Percentiles rank a stretch among this genome's conserved stretches.
Conservation (phyloP, 1,139 yeast genomes). For the Wickerhamiella infanticola region DNA sequence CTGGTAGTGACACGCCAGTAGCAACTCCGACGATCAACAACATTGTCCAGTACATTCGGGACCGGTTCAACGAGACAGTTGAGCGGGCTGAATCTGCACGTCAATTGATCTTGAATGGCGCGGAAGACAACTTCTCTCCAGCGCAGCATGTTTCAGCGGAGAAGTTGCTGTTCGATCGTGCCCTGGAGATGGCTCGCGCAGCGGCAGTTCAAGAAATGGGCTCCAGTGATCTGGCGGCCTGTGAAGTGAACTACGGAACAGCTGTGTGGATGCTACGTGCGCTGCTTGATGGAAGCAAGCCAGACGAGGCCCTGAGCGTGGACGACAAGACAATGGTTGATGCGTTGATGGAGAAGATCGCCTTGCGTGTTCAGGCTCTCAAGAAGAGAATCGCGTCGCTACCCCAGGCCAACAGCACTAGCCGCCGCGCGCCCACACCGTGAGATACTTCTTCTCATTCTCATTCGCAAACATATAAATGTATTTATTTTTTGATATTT, state of each 20-base stretch:
- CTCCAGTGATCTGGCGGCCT: conserved; percentile 50
- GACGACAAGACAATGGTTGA: conserved; percentile 65
- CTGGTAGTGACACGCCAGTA: conserved; percentile 23
- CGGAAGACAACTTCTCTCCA: conserved; percentile 3
- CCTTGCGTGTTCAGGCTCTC: conserved; percentile 20
- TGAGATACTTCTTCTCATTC: not conserved
- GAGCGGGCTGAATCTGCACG: conserved; percentile 72
- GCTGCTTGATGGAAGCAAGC: conserved; percentile 34
- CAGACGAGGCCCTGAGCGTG: conserved; percentile 34
- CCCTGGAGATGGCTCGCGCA: conserved; percentile 77
- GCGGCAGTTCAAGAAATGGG: conserved; percentile 82
- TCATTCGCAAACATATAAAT: no score
- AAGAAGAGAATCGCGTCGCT: conserved; percentile 1
- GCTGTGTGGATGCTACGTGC: conserved; percentile 94
- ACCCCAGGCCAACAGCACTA: not conserved
- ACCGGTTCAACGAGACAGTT: conserved; percentile 71
- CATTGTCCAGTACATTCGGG: conserved; percentile 85
- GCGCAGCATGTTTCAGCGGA: conserved; percentile 43
- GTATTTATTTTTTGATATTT: no score
- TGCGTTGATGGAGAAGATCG: conserved; percentile 31
- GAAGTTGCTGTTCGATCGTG: conserved; percentile 77
- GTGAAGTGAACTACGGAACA: conserved; percentile 80
- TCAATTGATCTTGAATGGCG: conserved; percentile 4
- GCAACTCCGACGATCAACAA: conserved; percentile 40
- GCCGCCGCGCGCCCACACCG: not conserved